These are phyloP conservation scores for Teunomyces barrocoloradensis DNA, from an alignment of 805 yeast genomes.

Conservation along the genomic window DNA sequence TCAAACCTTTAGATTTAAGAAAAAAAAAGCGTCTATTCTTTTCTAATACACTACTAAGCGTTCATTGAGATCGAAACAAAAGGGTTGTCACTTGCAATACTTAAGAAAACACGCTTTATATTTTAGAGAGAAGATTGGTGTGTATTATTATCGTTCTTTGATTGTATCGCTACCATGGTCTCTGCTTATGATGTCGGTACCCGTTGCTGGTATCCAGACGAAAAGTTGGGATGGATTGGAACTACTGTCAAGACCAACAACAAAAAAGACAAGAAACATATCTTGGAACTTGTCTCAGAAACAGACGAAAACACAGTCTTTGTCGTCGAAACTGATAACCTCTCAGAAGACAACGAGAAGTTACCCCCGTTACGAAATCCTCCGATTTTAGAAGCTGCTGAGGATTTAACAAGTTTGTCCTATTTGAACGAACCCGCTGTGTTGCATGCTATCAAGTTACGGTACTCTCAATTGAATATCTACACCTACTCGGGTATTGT, in stretches of 20 bases:
- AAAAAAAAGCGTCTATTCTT: not conserved
- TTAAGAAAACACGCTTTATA: not conserved
- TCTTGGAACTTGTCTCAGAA: slow-evolving; percentile 54
- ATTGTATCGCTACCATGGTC: slow-evolving; percentile 11
- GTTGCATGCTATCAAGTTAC: slow-evolving; percentile 83
- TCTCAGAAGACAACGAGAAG: slow-evolving; percentile 52
- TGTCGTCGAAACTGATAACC: slow-evolving; percentile 46
- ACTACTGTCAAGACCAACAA: slow-evolving; percentile 53
- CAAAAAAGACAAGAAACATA: slow-evolving; percentile 35
- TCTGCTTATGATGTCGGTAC: slow-evolving; percentile 40
- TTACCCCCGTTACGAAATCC: slow-evolving; percentile 88
- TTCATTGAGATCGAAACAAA: not conserved
- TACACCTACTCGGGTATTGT: slow-evolving; percentile 97
- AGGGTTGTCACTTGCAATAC: not conserved
- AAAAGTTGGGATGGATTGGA: slow-evolving; percentile 70
- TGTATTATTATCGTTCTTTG: not conserved
- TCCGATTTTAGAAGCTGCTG: slow-evolving; percentile 87
- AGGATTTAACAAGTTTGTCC: slow-evolving; percentile 88
- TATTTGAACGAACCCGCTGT: slow-evolving; percentile 96
- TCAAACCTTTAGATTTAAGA: not conserved
- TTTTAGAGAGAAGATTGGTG: slow-evolving; percentile 1
- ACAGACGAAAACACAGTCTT: slow-evolving; percentile 40
- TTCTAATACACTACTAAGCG: slow-evolving; percentile 1
- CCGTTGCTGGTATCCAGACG: slow-evolving; percentile 83
- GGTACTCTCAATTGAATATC: slow-evolving; percentile 86